Evolutionary conservation across 495 filamentous ascomycete genomes (phyloP).

Genomic region (Elaphomyces granulatus): DNA sequence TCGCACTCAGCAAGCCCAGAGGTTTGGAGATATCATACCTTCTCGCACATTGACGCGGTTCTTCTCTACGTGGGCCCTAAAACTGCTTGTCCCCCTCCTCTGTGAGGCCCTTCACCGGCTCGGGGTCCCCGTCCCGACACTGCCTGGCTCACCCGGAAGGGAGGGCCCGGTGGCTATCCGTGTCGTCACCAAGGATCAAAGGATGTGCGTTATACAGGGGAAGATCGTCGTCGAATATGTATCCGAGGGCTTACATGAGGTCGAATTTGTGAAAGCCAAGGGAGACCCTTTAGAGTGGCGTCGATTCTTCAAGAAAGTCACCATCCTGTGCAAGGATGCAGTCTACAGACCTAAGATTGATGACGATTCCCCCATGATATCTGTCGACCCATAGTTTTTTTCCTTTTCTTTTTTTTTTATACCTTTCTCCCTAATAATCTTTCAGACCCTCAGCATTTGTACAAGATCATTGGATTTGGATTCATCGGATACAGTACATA

Average conservation of each 20-base stretch:
- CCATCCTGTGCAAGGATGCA: constrained; percentile 68
- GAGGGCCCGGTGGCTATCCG: constrained; percentile 47
- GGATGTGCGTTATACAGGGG: constrained; percentile 68
- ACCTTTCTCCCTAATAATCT: no score
- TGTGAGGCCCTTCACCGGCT: constrained; percentile 68
- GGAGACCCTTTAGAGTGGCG: constrained; percentile 97
- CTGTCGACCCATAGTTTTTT: no score
- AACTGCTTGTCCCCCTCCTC: constrained; percentile 64
- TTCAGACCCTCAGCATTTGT: no score
- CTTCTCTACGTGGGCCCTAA: constrained; percentile 67
- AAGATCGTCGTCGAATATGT: constrained; percentile 70
- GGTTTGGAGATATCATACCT: constrained; percentile 78
- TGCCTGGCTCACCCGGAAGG: constrained; percentile 23
- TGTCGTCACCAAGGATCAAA: constrained; percentile 61
- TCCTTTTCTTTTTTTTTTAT: no score
- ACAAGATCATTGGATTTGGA: no score
- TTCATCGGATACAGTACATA: no score
- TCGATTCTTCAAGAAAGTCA: constrained; percentile 89
- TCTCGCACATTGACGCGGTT: constrained; percentile 77
- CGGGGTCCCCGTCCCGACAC: constrained; percentile 55
- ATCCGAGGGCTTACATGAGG: constrained; percentile 53
- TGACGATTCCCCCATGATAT: no score
- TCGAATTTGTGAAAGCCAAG: constrained; percentile 85
- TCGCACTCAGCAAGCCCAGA: constrained; percentile 72
- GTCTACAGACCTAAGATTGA: constrained; percentile 39